Percentiles rank a stretch among this genome's conserved stretches.
Conservation (phyloP, 2,329 filamentous ascomycete genomes). For the Aspergillus floridensis region DNA sequence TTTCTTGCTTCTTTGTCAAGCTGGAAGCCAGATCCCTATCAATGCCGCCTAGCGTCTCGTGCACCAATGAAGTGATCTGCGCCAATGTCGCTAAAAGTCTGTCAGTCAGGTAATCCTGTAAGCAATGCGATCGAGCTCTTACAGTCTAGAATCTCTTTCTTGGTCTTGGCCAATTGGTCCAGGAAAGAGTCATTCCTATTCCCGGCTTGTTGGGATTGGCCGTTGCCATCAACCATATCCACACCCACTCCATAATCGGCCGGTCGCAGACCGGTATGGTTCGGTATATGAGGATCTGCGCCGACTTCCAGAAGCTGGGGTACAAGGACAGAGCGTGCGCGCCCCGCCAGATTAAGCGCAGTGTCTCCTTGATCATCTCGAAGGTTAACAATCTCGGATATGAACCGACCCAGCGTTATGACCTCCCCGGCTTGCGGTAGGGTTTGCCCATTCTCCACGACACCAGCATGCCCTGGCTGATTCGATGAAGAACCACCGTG, state of each 20-base stretch:
- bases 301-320: slow-evolving; percentile 95
- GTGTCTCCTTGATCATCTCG: slow-evolving; percentile 94
- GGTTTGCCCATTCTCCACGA: slow-evolving; percentile 24
- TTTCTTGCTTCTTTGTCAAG: slow-evolving; percentile 77
- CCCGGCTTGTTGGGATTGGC: slow-evolving; percentile 47
- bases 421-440: slow-evolving; percentile 49
- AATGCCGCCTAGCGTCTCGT: slow-evolving; percentile 75
- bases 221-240: slow-evolving; percentile 54
- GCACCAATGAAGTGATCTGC: slow-evolving; percentile 62
- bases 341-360: slow-evolving; percentile 85
- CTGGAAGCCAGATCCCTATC: slow-evolving; percentile 76
- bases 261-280: slow-evolving; percentile 81
- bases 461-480: slow-evolving; percentile 42
- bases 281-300: slow-evolving; percentile 87
- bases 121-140: slow-evolving; percentile 13
- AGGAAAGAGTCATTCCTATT: slow-evolving; percentile 43
- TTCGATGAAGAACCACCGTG: slow-evolving; percentile 67
- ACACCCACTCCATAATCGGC: slow-evolving; percentile 92
- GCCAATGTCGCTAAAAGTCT: slow-evolving; percentile 34
- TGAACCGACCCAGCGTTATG: slow-evolving; percentile 89
- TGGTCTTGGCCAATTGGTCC: slow-evolving; percentile 45
- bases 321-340: slow-evolving; percentile 94
- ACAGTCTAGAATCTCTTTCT: slow-evolving; percentile 48
- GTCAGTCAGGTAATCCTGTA: slow-evolving; percentile 21
- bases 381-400: slow-evolving; percentile 95